Base-by-base conservation (phyloP, 371 early-diverging fungal species). In the Apophysomyces variabilis region DNA sequence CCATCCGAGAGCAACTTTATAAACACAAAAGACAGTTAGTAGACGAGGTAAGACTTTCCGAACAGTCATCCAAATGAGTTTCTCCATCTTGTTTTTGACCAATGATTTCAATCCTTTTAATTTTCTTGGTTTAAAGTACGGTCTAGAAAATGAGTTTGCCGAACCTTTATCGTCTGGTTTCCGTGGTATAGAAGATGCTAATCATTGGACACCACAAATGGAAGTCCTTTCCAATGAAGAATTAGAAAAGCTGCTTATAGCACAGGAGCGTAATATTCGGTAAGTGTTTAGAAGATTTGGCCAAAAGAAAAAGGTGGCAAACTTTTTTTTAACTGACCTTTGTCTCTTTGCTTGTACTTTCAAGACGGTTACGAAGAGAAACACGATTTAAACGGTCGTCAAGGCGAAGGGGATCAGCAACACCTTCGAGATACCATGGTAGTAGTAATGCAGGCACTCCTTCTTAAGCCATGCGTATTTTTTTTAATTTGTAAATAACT, bases 1-100 rank as follows among this genome's bases (percentile, higher is more conserved):
- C 89, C 47, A 95, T 97, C 45, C 90, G 95, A 39, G 97, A 96
- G 63, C 96, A 96, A 64, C 74, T 97, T 7, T 86, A 85, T 58
- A 78, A 83, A 43, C 78, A 87, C 54, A 90, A 89, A 68, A 88
- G 85, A 62, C 93, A 93, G 58, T 80, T 87, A 43, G 73, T 87
- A 0, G 87, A 89, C 38, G 79, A 80, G 63, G 83, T 73, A 77
- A 70, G 50, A 50, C 7, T 59, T 14, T 39, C 59, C 12, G 54
- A 7, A 26, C 32, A 26, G 32, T 1, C 0, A 26, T 26, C 32
- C 32, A 26, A 3, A 26, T 26, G 32, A 26, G 32, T 26, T 0
- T 26, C 32, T 26, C 32, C 3, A 26, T 26, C 32, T 26, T 26
- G 32, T 26, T 26, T 26, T 26, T 26, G 32, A 26, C 32, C 32